Evolutionary conservation across 441 rosid genomes (phyloP).

Genomic region (Populus tomentosa): DNA sequence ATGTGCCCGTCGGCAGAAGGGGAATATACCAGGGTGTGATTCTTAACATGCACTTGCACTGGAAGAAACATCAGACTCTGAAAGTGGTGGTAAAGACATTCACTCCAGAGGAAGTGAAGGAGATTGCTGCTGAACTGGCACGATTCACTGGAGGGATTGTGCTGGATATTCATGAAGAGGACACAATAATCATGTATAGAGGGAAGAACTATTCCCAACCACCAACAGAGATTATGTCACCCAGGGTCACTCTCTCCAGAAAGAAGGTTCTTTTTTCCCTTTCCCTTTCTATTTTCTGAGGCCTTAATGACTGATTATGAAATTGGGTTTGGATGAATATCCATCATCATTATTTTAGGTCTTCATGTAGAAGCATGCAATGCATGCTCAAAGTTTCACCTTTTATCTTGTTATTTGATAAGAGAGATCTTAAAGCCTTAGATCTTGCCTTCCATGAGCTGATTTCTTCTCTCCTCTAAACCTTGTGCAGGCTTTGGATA

Average conservation of each 20-base stretch:
- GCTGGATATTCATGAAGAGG: constrained; percentile 73
- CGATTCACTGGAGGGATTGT: constrained; percentile 85
- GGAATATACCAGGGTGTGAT: constrained; percentile 97
- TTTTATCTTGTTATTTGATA: neutral
- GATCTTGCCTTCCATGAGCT: neutral
- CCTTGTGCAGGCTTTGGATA: constrained; percentile 63
- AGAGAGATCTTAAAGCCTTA: neutral
- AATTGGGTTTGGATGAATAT: neutral
- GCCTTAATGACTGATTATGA: neutral
- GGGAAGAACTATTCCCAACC: constrained; percentile 95
- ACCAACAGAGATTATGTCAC: constrained; percentile 95
- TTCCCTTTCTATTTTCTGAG: neutral
- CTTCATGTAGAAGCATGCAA: neutral
- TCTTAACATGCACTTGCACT: constrained; percentile 96
- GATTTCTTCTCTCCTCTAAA: constrained; percentile 1
- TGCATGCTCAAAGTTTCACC: neutral
- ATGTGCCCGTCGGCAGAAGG: constrained; percentile 86
- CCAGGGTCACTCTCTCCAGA: constrained; percentile 78
- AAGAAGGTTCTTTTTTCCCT: constrained; percentile 52
- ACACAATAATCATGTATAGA: constrained; percentile 89
- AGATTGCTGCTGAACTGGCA: constrained; percentile 80
- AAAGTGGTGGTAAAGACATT: constrained; percentile 86
- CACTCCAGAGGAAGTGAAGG: constrained; percentile 79
- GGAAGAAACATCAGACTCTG: constrained; percentile 97
- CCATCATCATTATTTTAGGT: neutral